These are phyloP conservation scores for Talaromyces nanjingensis DNA, from an alignment of 495 filamentous ascomycete genomes.

Conservation along the genomic window DNA sequence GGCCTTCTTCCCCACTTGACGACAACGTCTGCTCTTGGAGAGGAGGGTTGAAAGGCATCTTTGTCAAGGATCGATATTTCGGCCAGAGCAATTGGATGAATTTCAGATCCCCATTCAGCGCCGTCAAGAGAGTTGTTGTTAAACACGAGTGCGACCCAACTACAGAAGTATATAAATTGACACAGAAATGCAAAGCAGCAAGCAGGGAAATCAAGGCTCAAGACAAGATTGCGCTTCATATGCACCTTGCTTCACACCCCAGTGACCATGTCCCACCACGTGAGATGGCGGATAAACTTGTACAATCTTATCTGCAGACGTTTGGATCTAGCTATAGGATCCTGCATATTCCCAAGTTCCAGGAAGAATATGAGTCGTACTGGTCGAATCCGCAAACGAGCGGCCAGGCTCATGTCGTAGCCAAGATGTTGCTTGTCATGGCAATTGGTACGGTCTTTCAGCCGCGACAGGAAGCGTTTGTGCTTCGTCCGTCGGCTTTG, in stretches of 20 bases:
- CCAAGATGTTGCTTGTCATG: conserved; percentile 48
- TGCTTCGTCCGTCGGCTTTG: conserved; percentile 22
- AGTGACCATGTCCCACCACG: conserved; percentile 3
- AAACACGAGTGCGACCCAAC: conserved; percentile 11
- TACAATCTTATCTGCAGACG: conserved; percentile 29
- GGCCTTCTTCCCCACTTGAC: neutral
- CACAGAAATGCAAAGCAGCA: neutral
- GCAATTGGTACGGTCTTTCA: conserved; percentile 46
- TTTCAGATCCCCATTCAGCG: conserved; percentile 20
- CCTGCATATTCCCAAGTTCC: conserved; percentile 50
- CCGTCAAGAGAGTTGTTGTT: conserved; percentile 8
- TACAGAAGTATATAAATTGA: neutral
- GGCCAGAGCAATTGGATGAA: conserved; percentile 15
- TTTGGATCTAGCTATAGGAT: conserved; percentile 45
- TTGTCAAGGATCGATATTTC: conserved; percentile 10
- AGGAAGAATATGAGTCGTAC: conserved; percentile 42
- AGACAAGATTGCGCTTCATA: neutral
- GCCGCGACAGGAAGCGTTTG: conserved; percentile 19
- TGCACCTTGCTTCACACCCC: neutral
- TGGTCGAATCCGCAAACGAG: conserved; percentile 34
- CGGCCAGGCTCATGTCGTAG: conserved; percentile 24
- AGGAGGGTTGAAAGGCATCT: conserved; percentile 2
- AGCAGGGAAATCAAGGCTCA: conserved; percentile 4
- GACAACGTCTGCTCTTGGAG: neutral
- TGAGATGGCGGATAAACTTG: conserved; percentile 15